Percentiles rank a stretch among this genome's conserved stretches.
phyloP scores from a whole-genome alignment of 2,329 filamentous ascomycete species.

The Colletotrichum kahawae region DNA sequence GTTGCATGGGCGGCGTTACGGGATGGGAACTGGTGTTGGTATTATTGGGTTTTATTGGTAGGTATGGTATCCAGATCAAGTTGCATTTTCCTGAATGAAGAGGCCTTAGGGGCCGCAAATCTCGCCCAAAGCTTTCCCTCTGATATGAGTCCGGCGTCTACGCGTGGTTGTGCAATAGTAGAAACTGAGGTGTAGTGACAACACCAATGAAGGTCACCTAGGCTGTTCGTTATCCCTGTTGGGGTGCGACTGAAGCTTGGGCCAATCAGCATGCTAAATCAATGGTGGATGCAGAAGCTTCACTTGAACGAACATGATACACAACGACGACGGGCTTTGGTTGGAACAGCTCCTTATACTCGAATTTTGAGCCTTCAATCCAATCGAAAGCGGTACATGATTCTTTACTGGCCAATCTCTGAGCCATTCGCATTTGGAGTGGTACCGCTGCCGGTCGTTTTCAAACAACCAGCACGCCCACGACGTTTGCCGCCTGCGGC shows the following conservation, averaged over 20 bases:
- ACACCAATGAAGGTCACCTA: not conserved
- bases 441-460: not conserved
- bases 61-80: not conserved
- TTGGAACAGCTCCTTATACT: not conserved
- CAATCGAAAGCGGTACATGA: not conserved
- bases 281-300: conserved; percentile 10
- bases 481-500: not conserved
- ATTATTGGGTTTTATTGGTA: not conserved
- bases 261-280: not conserved
- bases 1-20: conserved; percentile 15
- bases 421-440: not conserved
- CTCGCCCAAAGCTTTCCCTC: not conserved
- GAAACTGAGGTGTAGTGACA: not conserved
- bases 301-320: not conserved
- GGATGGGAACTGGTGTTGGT: not conserved
- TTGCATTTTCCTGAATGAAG: not conserved
- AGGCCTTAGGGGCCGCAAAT: not conserved
- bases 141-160: not conserved
- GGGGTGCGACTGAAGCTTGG: not conserved
- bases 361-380: not conserved
- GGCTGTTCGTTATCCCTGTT: not conserved
- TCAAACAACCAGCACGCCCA: no score
- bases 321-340: not conserved
- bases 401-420: not conserved
- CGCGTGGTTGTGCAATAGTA: not conserved